Evolutionary conservation across 257 asterid genomes (phyloP).

Genomic region (Lycium ferocissimum): DNA sequence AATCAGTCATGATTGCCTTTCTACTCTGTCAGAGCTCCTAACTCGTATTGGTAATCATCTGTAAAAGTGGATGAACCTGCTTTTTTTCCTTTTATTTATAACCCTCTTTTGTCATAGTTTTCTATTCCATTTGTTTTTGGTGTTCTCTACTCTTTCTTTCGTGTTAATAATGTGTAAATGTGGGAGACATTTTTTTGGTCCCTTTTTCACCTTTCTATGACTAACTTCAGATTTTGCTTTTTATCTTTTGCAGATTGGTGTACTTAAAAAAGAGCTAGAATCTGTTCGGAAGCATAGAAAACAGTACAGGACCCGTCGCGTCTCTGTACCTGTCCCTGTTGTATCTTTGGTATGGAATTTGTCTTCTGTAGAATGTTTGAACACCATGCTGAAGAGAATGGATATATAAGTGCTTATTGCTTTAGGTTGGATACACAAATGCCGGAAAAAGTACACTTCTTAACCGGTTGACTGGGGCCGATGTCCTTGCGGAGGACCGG

Average conservation of each 20-base stretch:
- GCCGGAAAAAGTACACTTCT: slow-evolving; percentile 98
- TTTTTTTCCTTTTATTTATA: not conserved
- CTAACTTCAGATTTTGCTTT: not conserved
- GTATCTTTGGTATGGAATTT: slow-evolving; percentile 79
- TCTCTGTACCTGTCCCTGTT: slow-evolving; percentile 87
- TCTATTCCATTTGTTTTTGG: not conserved
- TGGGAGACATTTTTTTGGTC: not conserved
- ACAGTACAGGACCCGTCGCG: slow-evolving; percentile 85
- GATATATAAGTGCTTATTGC: slow-evolving; percentile 25
- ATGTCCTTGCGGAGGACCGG: slow-evolving; percentile 93
- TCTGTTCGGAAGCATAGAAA: slow-evolving; percentile 96
- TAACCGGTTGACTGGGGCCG: slow-evolving; percentile 88
- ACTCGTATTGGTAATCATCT: not conserved
- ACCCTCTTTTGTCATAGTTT: not conserved
- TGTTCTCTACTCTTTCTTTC: not conserved
- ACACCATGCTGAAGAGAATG: slow-evolving; percentile 13
- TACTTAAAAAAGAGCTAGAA: slow-evolving; percentile 92
- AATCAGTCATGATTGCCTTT: not conserved
- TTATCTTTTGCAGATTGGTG: slow-evolving; percentile 58
- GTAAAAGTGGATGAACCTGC: not conserved
- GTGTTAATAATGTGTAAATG: not conserved
- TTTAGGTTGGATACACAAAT: slow-evolving; percentile 97
- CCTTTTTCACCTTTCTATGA: not conserved
- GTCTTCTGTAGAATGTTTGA: not conserved
- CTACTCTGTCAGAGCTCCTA: not conserved